Base-by-base conservation (phyloP, 306 rosid genomes). In the Cotoneaster glaucophyllus region DNA sequence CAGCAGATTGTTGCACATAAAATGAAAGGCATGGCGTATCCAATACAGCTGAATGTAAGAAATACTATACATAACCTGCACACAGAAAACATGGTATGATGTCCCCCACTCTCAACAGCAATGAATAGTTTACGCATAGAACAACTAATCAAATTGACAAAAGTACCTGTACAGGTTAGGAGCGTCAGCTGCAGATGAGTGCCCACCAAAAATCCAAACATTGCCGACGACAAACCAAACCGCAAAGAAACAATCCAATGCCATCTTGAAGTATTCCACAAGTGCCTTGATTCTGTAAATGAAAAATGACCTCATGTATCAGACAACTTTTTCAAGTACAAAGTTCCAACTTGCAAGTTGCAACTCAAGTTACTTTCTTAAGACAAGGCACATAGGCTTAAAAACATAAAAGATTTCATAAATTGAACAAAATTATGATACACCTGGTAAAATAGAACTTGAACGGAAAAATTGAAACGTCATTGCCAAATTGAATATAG, bases 1-100 rank as follows among this genome's bases (percentile, higher is more conserved):
- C 98, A 95, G 87, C 98, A 95, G 79, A 95, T 95, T 61, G 98
- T 92, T 79, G 95, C 95, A 78, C 98, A 95, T 77, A 95, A 88
- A 87, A 95, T 92, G 88, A 92, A 95, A 78, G 98, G 97, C 98
- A 95, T 95, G 13, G 98, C 98, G 82, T 95, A 95, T 70, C 98
- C 96, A 64, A 95, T 90, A 79, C 96, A 95, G 86, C 98, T 88
- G 79, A 95, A 87, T 83, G 95, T 88, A 75, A 95, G 96, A 86
- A 95, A 95, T 83, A 90, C 96, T 78, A 95, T 88, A 77, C 98
- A 95, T 84, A 95, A 83, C 91, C 98, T 92, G 95, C 88, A 78
- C 71, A 83, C 71, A 73, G 81, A 85, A 64, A 80, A 70, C 72
- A 11, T 64, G 58, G 45, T 19, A 77, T 69, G 74, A 50, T 76